Base-by-base conservation (phyloP, 192 early-diverging fungal species). In the Coemansia sp. region DNA sequence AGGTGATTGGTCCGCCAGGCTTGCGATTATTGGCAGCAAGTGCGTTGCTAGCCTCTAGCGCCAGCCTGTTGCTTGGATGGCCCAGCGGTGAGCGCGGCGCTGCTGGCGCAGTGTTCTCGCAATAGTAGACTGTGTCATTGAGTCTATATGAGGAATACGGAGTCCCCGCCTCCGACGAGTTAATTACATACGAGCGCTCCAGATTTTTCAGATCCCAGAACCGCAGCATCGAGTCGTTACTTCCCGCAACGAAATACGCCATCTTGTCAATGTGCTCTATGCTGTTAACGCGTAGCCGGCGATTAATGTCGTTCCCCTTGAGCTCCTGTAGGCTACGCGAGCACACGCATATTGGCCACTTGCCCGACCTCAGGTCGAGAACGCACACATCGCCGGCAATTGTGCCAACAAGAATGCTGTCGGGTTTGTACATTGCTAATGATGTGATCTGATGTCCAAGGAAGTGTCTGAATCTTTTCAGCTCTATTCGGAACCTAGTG, bases 211-310 rank as follows among this genome's bases (percentile, higher is more conserved):
- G 82, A 69, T 94, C 90, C 92, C 94, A 94, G 64, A 89, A 92
- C n/a, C 95, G 79, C 39, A 98, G 76, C 75, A 95, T 94, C 41
- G 92, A 87, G 79, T 97, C 95, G 6, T 87, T 88, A 6, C 94
- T 93, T 0, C 81, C 92, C 1, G 92, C 87, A 21, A 97, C 75
- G 79, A 97, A 86, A 63, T 85, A 91, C 18, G 82, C 65, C 32
- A 82, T 82, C 40, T 89, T 84, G 11, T 71, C 53, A 2, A 84
- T 75, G 56, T 83, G 85, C n/a, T 86, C 76, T 9, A 93, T 64
- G 4, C 87, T 85, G n/a, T 86, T 84, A 21, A 92, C 82, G 10
- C 86, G 61, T 84, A 88, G 16, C 74, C 76, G n/a, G 77, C 83
- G 70, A 76, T 88, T 32, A 74, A 79, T 70, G 84, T 85, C 71